Evolutionary conservation across 1,284 basidiomycete species (phyloP).

Genomic region (Paramarasmius palmivorus): DNA sequence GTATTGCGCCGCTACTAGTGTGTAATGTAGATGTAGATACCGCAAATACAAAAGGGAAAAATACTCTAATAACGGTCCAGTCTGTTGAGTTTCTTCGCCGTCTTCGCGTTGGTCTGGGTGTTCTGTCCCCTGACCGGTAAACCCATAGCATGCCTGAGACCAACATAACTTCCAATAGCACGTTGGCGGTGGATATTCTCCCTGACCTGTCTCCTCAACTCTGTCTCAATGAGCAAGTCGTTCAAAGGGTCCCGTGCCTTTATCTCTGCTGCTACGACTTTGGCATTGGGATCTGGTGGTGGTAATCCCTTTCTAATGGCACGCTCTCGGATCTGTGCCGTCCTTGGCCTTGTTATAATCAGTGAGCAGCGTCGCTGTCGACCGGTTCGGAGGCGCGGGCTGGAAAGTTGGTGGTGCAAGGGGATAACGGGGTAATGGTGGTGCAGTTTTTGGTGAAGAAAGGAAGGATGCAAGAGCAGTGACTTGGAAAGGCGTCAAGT

Average conservation of each 20-base stretch:
- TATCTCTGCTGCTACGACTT: conserved; percentile 4
- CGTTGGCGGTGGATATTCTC: conserved; percentile 91
- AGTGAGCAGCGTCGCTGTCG: conserved; percentile 42
- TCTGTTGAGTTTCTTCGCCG: conserved; percentile 84
- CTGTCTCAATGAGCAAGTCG: conserved; percentile 79
- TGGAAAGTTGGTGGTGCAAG: conserved; percentile 56
- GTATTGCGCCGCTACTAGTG: neutral
- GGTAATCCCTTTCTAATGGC: conserved; percentile 11
- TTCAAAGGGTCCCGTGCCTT: conserved; percentile 57
- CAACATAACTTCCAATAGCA: conserved; percentile 87
- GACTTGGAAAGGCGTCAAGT: conserved; percentile 79
- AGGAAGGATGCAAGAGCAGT: conserved; percentile 87
- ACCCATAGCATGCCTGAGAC: conserved; percentile 85
- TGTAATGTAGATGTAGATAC: neutral
- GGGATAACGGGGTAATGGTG: conserved; percentile 59
- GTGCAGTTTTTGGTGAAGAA: conserved; percentile 76
- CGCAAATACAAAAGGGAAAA: neutral
- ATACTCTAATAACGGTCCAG: conserved; percentile 41
- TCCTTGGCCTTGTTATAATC: conserved; percentile 30
- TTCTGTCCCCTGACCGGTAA: conserved; percentile 90
- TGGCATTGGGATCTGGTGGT: conserved; percentile 10
- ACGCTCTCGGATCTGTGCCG: conserved; percentile 25
- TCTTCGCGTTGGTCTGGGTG: conserved; percentile 84
- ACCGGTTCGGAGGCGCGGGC: conserved; percentile 45
- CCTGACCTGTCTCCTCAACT: conserved; percentile 74